Evolutionary conservation across 176 grass and related monocot species (phyloP), one percentile per base, ranked within the genome.

Genomic region (Phyllostachys edulis): DNA sequence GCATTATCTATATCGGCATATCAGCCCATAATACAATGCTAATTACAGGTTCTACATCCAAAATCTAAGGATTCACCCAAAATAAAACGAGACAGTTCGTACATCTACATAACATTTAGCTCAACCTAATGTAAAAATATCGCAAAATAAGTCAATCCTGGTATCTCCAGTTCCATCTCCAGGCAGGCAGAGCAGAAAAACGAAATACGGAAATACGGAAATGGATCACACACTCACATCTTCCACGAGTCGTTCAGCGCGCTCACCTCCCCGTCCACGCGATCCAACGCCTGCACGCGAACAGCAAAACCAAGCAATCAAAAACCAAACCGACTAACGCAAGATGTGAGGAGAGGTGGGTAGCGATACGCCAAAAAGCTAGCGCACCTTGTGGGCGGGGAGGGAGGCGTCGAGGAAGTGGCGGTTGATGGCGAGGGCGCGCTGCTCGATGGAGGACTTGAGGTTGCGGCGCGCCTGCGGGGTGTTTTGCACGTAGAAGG

Each of bases 401-500:
- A 92, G 87, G 70, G 93, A 94, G 74, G 96, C 93, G 24, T 94
- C 82, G 75, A 99, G 93, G 91, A 99, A 94, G 44, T 99, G 93
- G 69, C 88, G 91, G 66, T 96, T 99, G 78, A 99, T 99, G 83
- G 96, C 62, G 73, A 99, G 91, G 3, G 85, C 57, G 51, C 96
- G 96, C 78, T 99, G 91, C 80, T 99, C 93, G 32, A 99, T 92
- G 78, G 93, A 96, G 23, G 96, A 94, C 78, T 96, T 96, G 78
- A 99, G 96, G 84, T 99, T 99, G 69, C 96, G 91, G 39, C 96
- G 93, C 68, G 89, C 93, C 86, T 96, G 93, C 71, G 93, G 90
- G 13, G 93, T 96, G 86, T 99, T 99, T 11, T 99, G 88, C 39
- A 65, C 77, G 86, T 99, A 99, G 88, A 94, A 92, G 63, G 91